phyloP scores from a whole-genome alignment of 441 rosid genomes.

The Bocquillonia castaneifolia region DNA sequence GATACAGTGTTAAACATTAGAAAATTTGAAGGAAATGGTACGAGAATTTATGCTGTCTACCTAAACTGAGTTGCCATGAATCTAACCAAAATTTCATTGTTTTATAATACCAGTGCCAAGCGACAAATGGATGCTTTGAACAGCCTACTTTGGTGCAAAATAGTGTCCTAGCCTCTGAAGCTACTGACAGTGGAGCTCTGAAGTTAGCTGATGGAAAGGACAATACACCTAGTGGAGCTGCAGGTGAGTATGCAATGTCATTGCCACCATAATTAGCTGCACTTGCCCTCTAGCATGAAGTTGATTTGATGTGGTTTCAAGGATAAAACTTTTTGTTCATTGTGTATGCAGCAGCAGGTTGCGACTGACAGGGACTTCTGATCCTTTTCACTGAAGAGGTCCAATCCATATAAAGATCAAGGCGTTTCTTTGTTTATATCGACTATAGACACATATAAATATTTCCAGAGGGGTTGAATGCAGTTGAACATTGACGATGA shows the following conservation, averaged over 20 bases:
- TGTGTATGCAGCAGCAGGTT: slow-evolving; percentile 26
- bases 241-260: slow-evolving; percentile 23
- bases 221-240: slow-evolving; percentile 18
- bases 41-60: not conserved
- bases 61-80: slow-evolving; percentile 8
- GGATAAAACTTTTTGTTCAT: not conserved
- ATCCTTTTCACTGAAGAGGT: slow-evolving; percentile 15
- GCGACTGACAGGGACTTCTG: slow-evolving; percentile 17
- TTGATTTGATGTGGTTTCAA: slow-evolving; percentile 4
- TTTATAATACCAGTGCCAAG: slow-evolving; percentile 32
- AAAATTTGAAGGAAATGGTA: slow-evolving; percentile 1
- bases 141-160: slow-evolving; percentile 35
- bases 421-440: not conserved
- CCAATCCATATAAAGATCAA: not conserved
- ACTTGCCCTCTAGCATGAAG: not conserved
- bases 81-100: slow-evolving; percentile 1
- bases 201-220: slow-evolving; percentile 27
- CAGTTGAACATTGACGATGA: slow-evolving; percentile 1
- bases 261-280: not conserved
- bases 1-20: not conserved
- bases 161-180: slow-evolving; percentile 28
- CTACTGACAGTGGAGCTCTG: slow-evolving; percentile 21
- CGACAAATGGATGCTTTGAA: slow-evolving; percentile 28
- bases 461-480: not conserved
- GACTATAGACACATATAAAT: not conserved